Base-by-base conservation (phyloP, 495 filamentous ascomycete species). In the Neurospora cerealis region DNA sequence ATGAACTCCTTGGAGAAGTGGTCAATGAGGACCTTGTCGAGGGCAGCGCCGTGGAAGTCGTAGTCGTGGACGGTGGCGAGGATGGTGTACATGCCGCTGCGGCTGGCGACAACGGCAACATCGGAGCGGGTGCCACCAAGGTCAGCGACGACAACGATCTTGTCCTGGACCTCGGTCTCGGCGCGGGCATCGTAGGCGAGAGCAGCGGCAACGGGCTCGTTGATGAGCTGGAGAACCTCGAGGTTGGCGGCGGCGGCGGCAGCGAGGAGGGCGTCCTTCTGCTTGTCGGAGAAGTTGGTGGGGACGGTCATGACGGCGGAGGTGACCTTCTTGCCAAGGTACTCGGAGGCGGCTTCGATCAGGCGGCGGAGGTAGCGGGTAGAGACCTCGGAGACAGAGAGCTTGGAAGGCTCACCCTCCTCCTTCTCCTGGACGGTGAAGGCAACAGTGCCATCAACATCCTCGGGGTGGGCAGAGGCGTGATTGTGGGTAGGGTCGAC, bases 1-100 rank as follows among this genome's bases (percentile, higher is more conserved):
- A 95, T 86, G 84, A 99, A 99, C 82, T 98, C 96, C 88, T 99
- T 98, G 73, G 96, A 92, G 78, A 98, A 98, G 86, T 97, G 90
- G 81, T 98, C 95, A 77, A 97, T 92, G 69, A 99, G 87, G 42
- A 96, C 90, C 78, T 95, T 87, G 83, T 99, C 96, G 41, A 99
- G 85, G 66, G 92, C 89, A 34, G 87, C 83, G 77, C 96, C 96
- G 69, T 91, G 89, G 73, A 93, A 91, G 79, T 97, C 93, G 81
- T 96, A 97, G 86, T 99, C 96, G 83, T 99, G 96, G 17, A 91
- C 89, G 40, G 95, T 97, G 5, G 96, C 94, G 17, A 99, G 88
- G 76, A 97, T 91, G 69, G 93, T 97, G 88, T 99, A 98, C 87
- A 98, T 96, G 76, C 96, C 96, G 66, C 95, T 93, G 81, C 95